Conservation (phyloP, 352 stramenopile species). For the Phytophthora macrochlamydospora region DNA sequence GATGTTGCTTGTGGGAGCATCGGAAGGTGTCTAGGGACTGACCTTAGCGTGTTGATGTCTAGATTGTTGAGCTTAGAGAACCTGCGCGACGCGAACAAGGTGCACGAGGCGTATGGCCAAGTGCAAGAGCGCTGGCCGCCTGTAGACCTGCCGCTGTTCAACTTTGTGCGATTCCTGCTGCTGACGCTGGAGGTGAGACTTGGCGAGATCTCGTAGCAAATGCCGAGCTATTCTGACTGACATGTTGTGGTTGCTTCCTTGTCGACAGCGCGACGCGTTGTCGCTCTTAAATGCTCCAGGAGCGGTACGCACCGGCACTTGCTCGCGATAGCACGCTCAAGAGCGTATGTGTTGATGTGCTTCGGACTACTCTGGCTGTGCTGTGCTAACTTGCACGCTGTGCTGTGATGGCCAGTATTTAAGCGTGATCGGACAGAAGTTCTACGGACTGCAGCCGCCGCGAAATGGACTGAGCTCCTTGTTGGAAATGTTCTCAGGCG, state of each 20-base stretch:
- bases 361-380: not conserved
- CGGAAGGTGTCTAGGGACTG: too few relatives aligned
- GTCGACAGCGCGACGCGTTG: constrained; percentile 71
- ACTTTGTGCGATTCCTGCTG: constrained; percentile 86
- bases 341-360: constrained; percentile 56
- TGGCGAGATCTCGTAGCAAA: not conserved
- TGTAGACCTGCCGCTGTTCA: constrained; percentile 77
- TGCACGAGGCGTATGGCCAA: constrained; percentile 72
- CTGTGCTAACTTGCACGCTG: constrained; percentile 11
- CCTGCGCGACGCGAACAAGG: constrained; percentile 83
- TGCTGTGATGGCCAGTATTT: constrained; percentile 60
- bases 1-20: not conserved
- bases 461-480: constrained; percentile 81
- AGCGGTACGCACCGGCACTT: constrained; percentile 78
- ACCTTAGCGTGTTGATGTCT: not conserved
- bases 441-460: constrained; percentile 83
- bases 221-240: not conserved
- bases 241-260: not conserved
- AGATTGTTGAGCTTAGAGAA: constrained; percentile 87
- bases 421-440: constrained; percentile 85
- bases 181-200: constrained; percentile 76
- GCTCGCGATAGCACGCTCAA: constrained; percentile 76
- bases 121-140: constrained; percentile 43
- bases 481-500: constrained; percentile 84
- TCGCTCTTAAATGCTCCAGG: constrained; percentile 89